Evolutionary conservation across 2,329 filamentous ascomycete genomes (phyloP).

Genomic region (Cordyceps cicadae): DNA sequence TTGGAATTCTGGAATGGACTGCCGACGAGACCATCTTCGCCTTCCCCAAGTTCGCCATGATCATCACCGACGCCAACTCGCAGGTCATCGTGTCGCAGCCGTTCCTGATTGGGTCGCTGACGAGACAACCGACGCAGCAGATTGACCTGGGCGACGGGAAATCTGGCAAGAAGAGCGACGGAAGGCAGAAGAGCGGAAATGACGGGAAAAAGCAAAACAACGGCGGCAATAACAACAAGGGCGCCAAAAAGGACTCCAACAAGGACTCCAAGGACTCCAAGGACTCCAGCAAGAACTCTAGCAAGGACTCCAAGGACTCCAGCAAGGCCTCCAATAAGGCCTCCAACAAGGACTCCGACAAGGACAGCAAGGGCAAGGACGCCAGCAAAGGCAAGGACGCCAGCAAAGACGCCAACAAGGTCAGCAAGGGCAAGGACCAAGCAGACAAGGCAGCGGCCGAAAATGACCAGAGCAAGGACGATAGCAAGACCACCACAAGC

Average conservation of each 20-base stretch:
- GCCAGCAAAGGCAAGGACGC: background rate
- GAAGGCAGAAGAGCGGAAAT: background rate
- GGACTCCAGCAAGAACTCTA: background rate
- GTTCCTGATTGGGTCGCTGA: constrained; percentile 12
- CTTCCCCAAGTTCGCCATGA: constrained; percentile 17
- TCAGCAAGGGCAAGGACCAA: background rate
- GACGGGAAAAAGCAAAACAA: background rate
- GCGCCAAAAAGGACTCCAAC: background rate
- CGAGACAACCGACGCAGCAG: background rate
- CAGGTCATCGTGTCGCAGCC: constrained; percentile 13
- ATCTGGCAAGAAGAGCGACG: constrained; percentile 8
- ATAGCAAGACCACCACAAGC: background rate
- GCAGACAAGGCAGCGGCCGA: background rate
- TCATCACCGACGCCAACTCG: constrained; percentile 16
- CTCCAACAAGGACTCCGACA: background rate
- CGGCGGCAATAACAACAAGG: background rate
- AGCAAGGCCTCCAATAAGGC: background rate
- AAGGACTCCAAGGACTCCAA: too few species aligned
- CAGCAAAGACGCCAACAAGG: background rate
- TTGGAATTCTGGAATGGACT: constrained; percentile 16
- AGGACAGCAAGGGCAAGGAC: background rate
- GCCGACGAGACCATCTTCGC: constrained; percentile 16
- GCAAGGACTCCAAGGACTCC: background rate
- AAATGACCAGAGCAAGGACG: background rate
- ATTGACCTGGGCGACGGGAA: background rate